Evolutionary conservation across 306 rosid genomes (phyloP).

Genomic region (Cucurbita ficifolia): DNA sequence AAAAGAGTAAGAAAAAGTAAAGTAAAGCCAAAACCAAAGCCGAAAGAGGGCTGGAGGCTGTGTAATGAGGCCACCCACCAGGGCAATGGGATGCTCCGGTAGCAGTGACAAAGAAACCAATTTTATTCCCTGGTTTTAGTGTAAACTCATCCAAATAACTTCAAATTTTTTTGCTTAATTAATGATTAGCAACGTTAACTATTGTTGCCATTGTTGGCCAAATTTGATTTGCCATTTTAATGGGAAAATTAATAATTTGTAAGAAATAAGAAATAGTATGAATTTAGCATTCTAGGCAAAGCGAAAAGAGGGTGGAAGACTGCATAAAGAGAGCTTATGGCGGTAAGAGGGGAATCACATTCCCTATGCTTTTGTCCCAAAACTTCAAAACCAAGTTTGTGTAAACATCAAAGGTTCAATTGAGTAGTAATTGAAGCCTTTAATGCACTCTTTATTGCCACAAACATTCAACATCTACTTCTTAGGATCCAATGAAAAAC

Average conservation of each 20-base stretch:
- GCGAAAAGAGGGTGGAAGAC: neutral
- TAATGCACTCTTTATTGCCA: neutral
- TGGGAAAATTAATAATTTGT: no score
- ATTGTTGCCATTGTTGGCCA: no score
- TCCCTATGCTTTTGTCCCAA: neutral
- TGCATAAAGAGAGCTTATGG: neutral
- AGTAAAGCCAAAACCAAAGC: slow-evolving; percentile 7
- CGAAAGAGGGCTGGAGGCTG: neutral
- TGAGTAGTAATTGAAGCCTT: neutral
- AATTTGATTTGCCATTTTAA: no score
- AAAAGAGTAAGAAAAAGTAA: neutral
- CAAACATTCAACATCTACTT: neutral
- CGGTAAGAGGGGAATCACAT: neutral
- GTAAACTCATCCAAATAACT: neutral
- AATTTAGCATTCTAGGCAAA: neutral
- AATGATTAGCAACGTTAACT: neutral
- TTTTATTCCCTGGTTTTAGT: neutral
- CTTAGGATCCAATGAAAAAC: neutral
- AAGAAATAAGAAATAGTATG: neutral
- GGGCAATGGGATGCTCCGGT: no score
- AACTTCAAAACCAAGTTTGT: slow-evolving; percentile 1
- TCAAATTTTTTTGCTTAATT: neutral
- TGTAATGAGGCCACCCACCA: no score
- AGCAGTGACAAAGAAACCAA: neutral
- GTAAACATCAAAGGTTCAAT: neutral